phyloP scores from a whole-genome alignment of 305 asterid species.

The Fraxinus albicans region DNA sequence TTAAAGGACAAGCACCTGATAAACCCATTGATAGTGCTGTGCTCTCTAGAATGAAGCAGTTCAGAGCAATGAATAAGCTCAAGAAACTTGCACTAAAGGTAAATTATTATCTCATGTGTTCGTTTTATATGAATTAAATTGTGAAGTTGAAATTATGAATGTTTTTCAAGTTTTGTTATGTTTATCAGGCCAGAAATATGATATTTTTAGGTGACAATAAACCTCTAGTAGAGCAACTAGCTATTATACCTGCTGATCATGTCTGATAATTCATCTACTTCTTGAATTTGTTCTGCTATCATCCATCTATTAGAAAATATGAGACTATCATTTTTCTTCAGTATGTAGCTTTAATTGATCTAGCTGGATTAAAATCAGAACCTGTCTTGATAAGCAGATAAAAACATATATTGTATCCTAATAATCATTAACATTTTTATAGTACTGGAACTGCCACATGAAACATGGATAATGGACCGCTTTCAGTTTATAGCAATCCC shows the following conservation, averaged over 20 bases:
- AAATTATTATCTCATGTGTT: slow-evolving; percentile 11
- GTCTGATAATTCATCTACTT: neutral
- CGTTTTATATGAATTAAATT: neutral
- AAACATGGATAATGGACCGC: neutral
- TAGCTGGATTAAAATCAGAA: neutral
- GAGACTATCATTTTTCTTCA: neutral
- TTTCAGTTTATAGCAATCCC: neutral
- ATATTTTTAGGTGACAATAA: neutral
- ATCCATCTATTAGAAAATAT: neutral
- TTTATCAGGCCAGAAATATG: neutral
- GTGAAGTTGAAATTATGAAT: neutral
- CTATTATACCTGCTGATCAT: neutral
- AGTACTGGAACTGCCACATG: neutral
- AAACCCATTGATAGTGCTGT: slow-evolving; percentile 75
- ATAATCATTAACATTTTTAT: neutral
- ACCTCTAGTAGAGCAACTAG: neutral
- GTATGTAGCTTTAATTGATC: neutral
- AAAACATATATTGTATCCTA: neutral
- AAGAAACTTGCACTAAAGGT: slow-evolving; percentile 81
- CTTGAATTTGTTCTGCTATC: neutral
- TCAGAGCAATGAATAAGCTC: slow-evolving; percentile 85
- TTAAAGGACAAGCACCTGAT: slow-evolving; percentile 78
- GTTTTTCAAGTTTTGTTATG: neutral
- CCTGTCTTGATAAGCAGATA: neutral
- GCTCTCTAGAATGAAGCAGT: slow-evolving; percentile 83